Percentiles rank a stretch among this genome's conserved stretches.
These are phyloP conservation scores for Scytalidium lignicola DNA, from an alignment of 2,329 filamentous ascomycete genomes.

Conservation along the genomic window DNA sequence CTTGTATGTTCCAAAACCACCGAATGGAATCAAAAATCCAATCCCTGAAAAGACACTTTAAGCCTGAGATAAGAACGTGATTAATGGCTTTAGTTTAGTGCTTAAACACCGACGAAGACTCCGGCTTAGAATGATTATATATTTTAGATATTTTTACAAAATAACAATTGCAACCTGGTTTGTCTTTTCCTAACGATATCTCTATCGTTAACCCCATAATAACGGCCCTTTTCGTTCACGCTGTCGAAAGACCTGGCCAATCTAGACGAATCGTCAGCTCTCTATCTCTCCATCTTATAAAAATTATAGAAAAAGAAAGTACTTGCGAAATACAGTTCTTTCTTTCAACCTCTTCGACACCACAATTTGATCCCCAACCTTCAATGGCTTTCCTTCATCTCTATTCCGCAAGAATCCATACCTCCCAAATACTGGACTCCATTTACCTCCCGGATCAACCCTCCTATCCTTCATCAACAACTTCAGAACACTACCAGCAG, in stretches of 20 bases:
- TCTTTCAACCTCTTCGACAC: conserved; percentile 38
- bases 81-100: no score
- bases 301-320: background rate
- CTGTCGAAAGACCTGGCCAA: conserved; percentile 25
- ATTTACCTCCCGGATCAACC: conserved; percentile 64
- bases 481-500: conserved; percentile 59
- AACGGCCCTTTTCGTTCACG: background rate
- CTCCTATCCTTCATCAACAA: conserved; percentile 65
- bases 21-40: no score
- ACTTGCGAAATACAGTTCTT: conserved; percentile 44
- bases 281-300: background rate
- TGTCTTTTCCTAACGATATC: background rate
- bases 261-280: conserved; percentile 10
- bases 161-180: no score
- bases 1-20: no score
- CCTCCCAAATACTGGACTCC: conserved; percentile 66
- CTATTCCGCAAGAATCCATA: conserved; percentile 55
- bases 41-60: no score
- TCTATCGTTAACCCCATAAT: background rate
- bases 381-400: conserved; percentile 28
- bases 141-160: no score
- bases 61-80: no score
- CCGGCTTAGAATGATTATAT: no score
- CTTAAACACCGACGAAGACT: no score
- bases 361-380: conserved; percentile 42